Evolutionary conservation across 2,329 filamentous ascomycete species (phyloP), one percentile per base, ranked within the genome.

Genomic region (Claviceps fusiformis): DNA sequence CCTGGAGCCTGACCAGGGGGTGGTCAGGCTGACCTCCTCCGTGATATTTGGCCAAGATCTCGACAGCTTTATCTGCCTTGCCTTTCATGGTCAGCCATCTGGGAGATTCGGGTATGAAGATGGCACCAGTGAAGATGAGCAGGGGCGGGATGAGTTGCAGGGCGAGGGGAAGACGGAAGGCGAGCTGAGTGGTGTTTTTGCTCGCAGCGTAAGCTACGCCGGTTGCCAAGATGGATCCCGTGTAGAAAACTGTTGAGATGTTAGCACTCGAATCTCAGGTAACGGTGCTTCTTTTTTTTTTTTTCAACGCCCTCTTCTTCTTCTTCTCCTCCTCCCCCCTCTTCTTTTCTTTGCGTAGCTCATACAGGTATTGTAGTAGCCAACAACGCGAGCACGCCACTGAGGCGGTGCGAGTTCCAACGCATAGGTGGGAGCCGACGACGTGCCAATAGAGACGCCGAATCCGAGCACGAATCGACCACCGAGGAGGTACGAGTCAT

Each of bases 401-500:
- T 71, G 66, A 0, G 77, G 78, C 59, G 80, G 77, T 0, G 77
- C 74, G 62, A 80, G 70, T 62, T 80, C 78, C 10, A 70, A 64
- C 6, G 71, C 70, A 50, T 72, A 73, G 0, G 67, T 70, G 1
- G 70, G 70, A 5, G 70, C 70, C 5, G 69, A 66, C 1, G 70
- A 69, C 0, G 67, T 70, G 27, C 68, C 68, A 53, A 72, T 71
- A 13, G 69, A 68, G 6, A 73, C 70, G 17, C 72, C 72, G 54
- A 82, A 81, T 19, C 79, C 79, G 0, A 82, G 73, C 4, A 81
- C 64, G 59, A 82, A 80, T 29, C 78, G 74, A 3, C 77, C 78
- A 7, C 72, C 71, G 44, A 75, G 67, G n/a, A 75, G 72, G 50
- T 72, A 71, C 15, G 63, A 63, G 46, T 71, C 67, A 37, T 61